These are phyloP conservation scores for Polychaeton citri DNA, from an alignment of 2,329 filamentous ascomycete genomes.

Conservation along the genomic window DNA sequence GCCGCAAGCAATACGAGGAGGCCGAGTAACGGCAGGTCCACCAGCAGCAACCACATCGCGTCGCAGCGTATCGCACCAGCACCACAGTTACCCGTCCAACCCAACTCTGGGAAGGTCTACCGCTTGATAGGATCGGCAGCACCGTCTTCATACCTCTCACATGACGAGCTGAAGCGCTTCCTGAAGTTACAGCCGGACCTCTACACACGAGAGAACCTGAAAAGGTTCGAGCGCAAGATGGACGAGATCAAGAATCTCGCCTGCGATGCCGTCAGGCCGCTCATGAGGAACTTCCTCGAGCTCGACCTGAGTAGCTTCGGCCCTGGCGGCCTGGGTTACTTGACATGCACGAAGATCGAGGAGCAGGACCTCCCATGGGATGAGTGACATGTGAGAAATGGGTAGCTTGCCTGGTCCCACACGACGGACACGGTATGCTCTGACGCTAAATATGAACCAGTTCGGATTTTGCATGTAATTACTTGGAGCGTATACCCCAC, in stretches of 20 bases:
- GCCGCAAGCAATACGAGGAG: conserved; percentile 1
- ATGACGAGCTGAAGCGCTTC: conserved; percentile 84
- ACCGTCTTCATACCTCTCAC: conserved; percentile 47
- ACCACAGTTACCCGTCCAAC: conserved; percentile 19
- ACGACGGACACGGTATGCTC: no score
- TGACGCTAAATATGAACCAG: no score
- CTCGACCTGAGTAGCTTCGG: conserved; percentile 45
- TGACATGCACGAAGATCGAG: conserved; percentile 52
- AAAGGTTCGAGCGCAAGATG: conserved; percentile 71
- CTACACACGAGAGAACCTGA: conserved; percentile 75
- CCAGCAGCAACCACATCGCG: conserved; percentile 15
- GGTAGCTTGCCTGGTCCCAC: no score
- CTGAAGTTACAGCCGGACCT: conserved; percentile 59
- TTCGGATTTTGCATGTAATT: no score
- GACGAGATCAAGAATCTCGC: conserved; percentile 82
- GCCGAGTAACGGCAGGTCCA: conserved; percentile 4
- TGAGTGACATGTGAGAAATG: conserved; percentile 19
- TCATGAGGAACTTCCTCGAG: conserved; percentile 77
- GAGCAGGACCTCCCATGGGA: conserved; percentile 52
- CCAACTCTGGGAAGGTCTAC: conserved; percentile 60
- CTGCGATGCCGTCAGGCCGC: conserved; percentile 65
- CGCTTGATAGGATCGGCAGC: conserved; percentile 49
- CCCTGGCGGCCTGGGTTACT: conserved; percentile 39
- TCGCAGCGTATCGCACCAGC: conserved; percentile 18
- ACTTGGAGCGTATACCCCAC: no score